A percentile compares a stretch with the other conserved stretches of the same genome.
Evolutionary conservation across 176 grass and related monocot species (phyloP).

Genomic region (Hordeum vulgare): DNA sequence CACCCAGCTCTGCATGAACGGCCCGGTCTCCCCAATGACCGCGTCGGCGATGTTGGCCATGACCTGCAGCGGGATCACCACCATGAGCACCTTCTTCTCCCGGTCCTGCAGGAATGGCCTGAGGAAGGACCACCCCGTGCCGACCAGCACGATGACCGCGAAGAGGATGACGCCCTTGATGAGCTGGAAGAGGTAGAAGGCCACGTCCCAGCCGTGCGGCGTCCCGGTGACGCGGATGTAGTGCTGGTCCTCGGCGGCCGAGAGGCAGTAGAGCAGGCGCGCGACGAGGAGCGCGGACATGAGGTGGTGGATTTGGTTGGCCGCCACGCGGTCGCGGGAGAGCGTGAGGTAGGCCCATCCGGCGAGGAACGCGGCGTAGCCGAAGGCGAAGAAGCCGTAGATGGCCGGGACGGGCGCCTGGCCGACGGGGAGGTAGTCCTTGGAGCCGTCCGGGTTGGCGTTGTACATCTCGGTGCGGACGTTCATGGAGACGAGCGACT

Average conservation of each 20-base stretch:
- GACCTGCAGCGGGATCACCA: conserved; percentile 88
- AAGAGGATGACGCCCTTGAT: conserved; percentile 78
- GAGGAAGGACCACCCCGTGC: conserved; percentile 94
- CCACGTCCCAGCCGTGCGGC: conserved; percentile 79
- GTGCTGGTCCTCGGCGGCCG: conserved; percentile 88
- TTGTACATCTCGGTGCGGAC: conserved; percentile 95
- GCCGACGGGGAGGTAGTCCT: conserved; percentile 84
- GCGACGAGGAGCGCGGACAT: conserved; percentile 69
- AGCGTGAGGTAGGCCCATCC: conserved; percentile 66
- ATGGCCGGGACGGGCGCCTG: conserved; percentile 66
- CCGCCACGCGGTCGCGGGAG: conserved; percentile 31
- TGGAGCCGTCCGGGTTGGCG: conserved; percentile 37
- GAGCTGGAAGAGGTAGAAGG: conserved; percentile 89
- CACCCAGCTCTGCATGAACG: conserved; percentile 58
- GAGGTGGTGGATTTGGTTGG: conserved; percentile 83
- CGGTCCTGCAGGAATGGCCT: conserved; percentile 82
- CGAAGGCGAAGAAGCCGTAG: conserved; percentile 54
- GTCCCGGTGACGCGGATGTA: conserved; percentile 77
- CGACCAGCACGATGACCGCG: conserved; percentile 75
- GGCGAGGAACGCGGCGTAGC: conserved; percentile 56
- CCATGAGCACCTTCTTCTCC: conserved; percentile 97
- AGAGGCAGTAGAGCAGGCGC: conserved; percentile 68
- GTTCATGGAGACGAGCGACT: conserved; percentile 60
- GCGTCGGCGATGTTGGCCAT: conserved; percentile 62
- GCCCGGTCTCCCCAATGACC: conserved; percentile 80